Conservation (phyloP, 108 stramenopile species). For the Ochromonas danica region DNA sequence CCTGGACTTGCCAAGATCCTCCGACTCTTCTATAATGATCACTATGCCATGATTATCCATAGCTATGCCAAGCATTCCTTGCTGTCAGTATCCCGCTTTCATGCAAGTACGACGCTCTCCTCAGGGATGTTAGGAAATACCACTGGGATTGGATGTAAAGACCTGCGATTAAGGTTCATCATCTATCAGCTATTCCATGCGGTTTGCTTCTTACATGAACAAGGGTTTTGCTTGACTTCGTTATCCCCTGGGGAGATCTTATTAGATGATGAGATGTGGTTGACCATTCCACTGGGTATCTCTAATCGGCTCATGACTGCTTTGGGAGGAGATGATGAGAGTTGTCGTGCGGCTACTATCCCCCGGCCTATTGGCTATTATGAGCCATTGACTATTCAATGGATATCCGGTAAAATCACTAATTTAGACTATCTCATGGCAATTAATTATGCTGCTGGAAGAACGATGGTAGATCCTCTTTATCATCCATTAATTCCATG, state of each 20-base stretch:
- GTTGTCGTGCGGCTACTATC: background rate
- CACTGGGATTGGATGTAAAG: constrained; percentile 28
- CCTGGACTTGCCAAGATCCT: background rate
- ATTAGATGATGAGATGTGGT: constrained; percentile 34
- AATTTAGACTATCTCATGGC: constrained; percentile 69
- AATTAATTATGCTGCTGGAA: constrained; percentile 69
- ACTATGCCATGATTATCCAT: background rate
- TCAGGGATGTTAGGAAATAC: background rate
- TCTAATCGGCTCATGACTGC: background rate
- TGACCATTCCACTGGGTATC: background rate
- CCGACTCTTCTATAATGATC: background rate
- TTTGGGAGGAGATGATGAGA: background rate
- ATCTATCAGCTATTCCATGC: constrained; percentile 44
- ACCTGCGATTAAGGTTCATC: constrained; percentile 41
- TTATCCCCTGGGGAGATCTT: background rate
- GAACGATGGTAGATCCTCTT: constrained; percentile 51
- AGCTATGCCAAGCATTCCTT: constrained; percentile 28
- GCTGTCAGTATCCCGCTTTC: constrained; percentile 31
- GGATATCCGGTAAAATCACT: constrained; percentile 54
- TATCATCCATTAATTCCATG: constrained; percentile 69
- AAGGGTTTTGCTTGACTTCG: constrained; percentile 1
- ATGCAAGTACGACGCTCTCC: constrained; percentile 21
- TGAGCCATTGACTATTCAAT: constrained; percentile 45
- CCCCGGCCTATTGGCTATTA: constrained; percentile 42
- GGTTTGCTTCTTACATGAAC: constrained; percentile 18